phyloP scores from a whole-genome alignment of 2,329 filamentous ascomycete genomes.

The Cladosporium sp. region DNA sequence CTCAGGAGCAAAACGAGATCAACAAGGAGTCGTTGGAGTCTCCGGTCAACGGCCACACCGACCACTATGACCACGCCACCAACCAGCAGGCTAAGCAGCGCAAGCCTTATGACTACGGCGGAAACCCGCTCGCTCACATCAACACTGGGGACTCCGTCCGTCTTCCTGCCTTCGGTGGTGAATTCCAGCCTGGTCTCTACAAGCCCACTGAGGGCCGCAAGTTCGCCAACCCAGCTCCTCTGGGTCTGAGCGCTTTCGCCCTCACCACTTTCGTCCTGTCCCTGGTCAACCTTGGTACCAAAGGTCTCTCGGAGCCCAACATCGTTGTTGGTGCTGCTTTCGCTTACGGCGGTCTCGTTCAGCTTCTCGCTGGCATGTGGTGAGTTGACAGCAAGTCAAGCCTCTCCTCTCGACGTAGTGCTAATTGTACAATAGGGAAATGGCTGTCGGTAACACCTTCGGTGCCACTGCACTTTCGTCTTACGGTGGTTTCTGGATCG shows the following conservation, averaged over 20 bases:
- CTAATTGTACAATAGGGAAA: conserved; percentile 36
- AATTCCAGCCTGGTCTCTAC: conserved; percentile 48
- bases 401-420: not conserved
- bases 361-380: conserved; percentile 50
- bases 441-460: conserved; percentile 56
- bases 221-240: conserved; percentile 54
- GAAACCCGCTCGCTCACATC: conserved; percentile 47
- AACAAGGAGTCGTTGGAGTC: conserved; percentile 14
- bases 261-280: conserved; percentile 57
- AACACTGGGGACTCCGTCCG: conserved; percentile 44
- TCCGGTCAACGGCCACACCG: conserved; percentile 21
- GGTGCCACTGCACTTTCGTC: conserved; percentile 56
- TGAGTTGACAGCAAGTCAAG: not conserved
- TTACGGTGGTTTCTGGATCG: conserved; percentile 58
- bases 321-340: conserved; percentile 44
- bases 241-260: conserved; percentile 59
- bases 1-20: conserved; percentile 32
- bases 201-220: conserved; percentile 33
- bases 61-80: conserved; percentile 33
- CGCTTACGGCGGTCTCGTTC: conserved; percentile 46
- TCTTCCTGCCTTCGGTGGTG: conserved; percentile 45
- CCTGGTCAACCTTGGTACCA: conserved; percentile 43
- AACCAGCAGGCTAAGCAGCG: conserved; percentile 31
- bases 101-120: conserved; percentile 45
- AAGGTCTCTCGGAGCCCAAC: conserved; percentile 37